Evolutionary conservation across 306 rosid genomes (phyloP).

Genomic region (Rosa persica): DNA sequence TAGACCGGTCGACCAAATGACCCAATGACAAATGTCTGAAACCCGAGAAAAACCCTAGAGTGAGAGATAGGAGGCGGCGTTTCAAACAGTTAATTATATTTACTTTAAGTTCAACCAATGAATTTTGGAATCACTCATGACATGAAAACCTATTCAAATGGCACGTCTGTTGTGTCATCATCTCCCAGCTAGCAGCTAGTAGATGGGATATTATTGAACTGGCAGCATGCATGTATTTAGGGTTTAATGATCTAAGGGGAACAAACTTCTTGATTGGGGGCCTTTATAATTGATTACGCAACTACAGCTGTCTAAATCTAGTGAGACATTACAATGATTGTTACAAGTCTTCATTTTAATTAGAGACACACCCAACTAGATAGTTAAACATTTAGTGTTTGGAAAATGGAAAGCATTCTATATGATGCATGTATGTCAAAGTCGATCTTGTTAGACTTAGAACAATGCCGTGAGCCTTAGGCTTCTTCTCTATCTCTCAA

Average conservation of each 20-base stretch:
- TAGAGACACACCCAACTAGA: not conserved
- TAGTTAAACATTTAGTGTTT: not conserved
- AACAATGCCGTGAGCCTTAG: not conserved
- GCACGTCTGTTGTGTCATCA: not conserved
- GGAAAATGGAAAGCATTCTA: not conserved
- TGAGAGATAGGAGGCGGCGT: too few species aligned
- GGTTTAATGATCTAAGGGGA: not conserved
- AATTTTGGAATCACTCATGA: not conserved
- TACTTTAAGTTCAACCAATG: not conserved
- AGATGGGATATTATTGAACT: not conserved
- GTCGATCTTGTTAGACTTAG: not conserved
- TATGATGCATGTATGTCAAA: not conserved
- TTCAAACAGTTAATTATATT: too few species aligned
- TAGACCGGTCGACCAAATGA: too few species aligned
- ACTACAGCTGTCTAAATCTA: slow-evolving; percentile 17
- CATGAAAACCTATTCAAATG: not conserved
- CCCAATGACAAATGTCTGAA: too few species aligned
- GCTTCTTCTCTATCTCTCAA: not conserved
- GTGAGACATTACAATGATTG: slow-evolving; percentile 4
- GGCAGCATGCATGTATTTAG: not conserved
- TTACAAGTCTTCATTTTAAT: not conserved
- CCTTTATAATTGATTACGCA: not conserved
- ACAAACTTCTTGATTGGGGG: not conserved
- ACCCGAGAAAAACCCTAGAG: too few species aligned
- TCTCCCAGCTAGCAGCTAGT: not conserved